Percentiles rank a stretch among this genome's conserved stretches.
Evolutionary conservation across 495 filamentous ascomycete genomes (phyloP).

Genomic region (Penicillium lagena): DNA sequence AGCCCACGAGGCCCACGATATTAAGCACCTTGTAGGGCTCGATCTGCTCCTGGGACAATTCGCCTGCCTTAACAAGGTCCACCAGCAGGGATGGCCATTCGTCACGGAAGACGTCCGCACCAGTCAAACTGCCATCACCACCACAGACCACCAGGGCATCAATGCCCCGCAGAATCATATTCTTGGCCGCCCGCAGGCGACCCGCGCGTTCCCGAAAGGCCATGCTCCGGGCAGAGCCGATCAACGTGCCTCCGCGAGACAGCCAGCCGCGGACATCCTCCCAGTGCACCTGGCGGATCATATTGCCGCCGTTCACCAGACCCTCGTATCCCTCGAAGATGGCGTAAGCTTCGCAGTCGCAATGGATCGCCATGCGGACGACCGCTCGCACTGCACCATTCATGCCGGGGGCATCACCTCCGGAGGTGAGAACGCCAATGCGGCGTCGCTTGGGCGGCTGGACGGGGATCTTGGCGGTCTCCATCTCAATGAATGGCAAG

Average conservation of each 20-base stretch:
- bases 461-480: constrained; percentile 24
- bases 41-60: constrained; percentile 63
- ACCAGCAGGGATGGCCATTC: constrained; percentile 86
- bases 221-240: constrained; percentile 89
- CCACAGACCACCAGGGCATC: constrained; percentile 95
- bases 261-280: constrained; percentile 92
- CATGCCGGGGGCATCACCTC: constrained; percentile 98
- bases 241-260: constrained; percentile 91
- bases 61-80: constrained; percentile 67
- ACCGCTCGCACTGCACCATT: constrained; percentile 91
- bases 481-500: constrained; percentile 23
- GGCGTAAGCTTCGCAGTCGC: constrained; percentile 80
- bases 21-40: constrained; percentile 75
- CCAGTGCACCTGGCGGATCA: constrained; percentile 87
- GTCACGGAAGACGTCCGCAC: constrained; percentile 84
- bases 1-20: constrained; percentile 93
- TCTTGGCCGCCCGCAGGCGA: constrained; percentile 79
- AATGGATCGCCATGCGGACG: constrained; percentile 83
- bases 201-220: constrained; percentile 83
- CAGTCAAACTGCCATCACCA: constrained; percentile 95
- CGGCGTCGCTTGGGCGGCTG: constrained; percentile 58
- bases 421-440: constrained; percentile 93
- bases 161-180: constrained; percentile 87
- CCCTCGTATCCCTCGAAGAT: constrained; percentile 97
- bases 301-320: constrained; percentile 78